Evolutionary conservation across 495 filamentous ascomycete genomes (phyloP).

Genomic region (Geopyxis carbonaria): DNA sequence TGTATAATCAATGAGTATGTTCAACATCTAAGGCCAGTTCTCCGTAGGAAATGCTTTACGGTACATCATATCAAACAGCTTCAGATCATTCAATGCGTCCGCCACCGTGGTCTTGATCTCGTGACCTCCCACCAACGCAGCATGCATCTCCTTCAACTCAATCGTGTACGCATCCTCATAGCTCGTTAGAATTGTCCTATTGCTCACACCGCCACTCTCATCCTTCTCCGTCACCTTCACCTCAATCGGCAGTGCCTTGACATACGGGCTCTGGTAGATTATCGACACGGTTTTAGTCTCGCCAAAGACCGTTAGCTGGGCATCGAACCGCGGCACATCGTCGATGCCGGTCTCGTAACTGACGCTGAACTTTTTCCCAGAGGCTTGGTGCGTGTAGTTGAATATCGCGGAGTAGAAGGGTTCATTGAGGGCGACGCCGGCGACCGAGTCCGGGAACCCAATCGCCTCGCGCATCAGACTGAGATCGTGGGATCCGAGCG

Average conservation of each 20-base stretch:
- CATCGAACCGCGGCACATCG: conserved; percentile 37
- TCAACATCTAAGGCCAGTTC: too few species aligned
- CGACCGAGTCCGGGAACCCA: conserved; percentile 31
- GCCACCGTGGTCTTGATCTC: conserved; percentile 33
- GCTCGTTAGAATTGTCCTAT: conserved; percentile 28
- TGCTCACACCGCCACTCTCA: conserved; percentile 24
- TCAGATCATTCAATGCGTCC: conserved; percentile 36
- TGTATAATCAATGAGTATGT: too few species aligned
- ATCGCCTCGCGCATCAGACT: conserved; percentile 39
- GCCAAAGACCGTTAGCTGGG: conserved; percentile 38
- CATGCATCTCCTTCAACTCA: conserved; percentile 35
- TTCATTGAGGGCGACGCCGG: conserved; percentile 30
- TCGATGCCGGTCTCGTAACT: conserved; percentile 42
- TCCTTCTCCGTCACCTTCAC: conserved; percentile 30
- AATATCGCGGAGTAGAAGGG: conserved; percentile 35
- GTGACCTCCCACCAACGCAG: conserved; percentile 29
- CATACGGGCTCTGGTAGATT: conserved; percentile 37
- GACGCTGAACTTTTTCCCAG: conserved; percentile 31
- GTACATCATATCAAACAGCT: conserved; percentile 30
- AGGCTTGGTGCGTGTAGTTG: conserved; percentile 27
- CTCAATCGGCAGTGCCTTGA: conserved; percentile 31
- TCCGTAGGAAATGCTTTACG: too few species aligned
- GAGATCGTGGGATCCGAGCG: conserved; percentile 39
- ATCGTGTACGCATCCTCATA: conserved; percentile 38
- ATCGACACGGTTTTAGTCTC: conserved; percentile 33